phyloP scores from a whole-genome alignment of 441 rosid species.

The Iberis amara region DNA sequence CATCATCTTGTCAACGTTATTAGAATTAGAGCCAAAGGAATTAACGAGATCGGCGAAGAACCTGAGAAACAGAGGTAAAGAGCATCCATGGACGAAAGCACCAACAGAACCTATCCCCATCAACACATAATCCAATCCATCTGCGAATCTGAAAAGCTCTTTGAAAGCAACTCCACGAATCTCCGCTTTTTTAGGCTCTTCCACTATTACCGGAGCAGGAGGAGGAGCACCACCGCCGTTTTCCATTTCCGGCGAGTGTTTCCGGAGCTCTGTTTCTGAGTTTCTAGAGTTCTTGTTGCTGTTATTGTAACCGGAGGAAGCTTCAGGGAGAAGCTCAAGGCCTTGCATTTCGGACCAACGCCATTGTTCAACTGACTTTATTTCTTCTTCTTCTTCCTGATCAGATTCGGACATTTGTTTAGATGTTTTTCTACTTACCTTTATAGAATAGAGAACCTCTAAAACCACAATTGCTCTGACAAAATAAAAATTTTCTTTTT shows the following conservation, averaged over 20 bases:
- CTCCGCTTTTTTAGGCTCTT: slow-evolving; percentile 39
- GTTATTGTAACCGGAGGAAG: slow-evolving; percentile 28
- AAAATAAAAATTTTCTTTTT: not conserved
- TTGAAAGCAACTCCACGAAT: slow-evolving; percentile 59
- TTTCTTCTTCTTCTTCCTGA: slow-evolving; percentile 54
- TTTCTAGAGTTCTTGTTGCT: slow-evolving; percentile 23
- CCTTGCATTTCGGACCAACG: slow-evolving; percentile 99
- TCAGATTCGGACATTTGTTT: slow-evolving; percentile 75
- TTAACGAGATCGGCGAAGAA: slow-evolving; percentile 99
- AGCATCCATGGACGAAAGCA: slow-evolving; percentile 90
- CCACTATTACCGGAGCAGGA: slow-evolving; percentile 3
- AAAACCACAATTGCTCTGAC: slow-evolving; percentile 30
- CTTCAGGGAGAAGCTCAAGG: slow-evolving; percentile 70
- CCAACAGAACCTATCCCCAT: slow-evolving; percentile 97
- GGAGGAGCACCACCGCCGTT: slow-evolving; percentile 31
- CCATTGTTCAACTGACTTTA: slow-evolving; percentile 76
- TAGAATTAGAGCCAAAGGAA: slow-evolving; percentile 92
- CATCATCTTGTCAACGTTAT: slow-evolving; percentile 88
- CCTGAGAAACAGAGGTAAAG: slow-evolving; percentile 85
- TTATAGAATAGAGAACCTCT: slow-evolving; percentile 35
- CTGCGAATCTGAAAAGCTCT: slow-evolving; percentile 95
- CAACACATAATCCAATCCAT: slow-evolving; percentile 79
- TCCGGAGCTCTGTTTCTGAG: slow-evolving; percentile 25
- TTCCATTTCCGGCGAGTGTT: slow-evolving; percentile 50
- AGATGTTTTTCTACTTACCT: slow-evolving; percentile 36